Base-by-base conservation (phyloP, 371 early-diverging fungal species). In the Batrachochytrium dendrobatidis region DNA sequence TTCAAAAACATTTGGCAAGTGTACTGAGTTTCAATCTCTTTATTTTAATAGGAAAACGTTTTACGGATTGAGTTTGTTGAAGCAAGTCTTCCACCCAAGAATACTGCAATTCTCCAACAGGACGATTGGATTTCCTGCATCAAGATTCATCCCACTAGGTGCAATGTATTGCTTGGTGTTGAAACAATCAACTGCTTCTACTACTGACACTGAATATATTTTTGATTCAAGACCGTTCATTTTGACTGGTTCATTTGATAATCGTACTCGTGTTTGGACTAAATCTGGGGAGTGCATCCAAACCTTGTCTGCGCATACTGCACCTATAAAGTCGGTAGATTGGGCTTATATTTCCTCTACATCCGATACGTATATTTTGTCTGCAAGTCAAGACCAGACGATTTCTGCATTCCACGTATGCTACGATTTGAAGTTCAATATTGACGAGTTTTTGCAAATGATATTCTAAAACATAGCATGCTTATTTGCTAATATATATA, bases 121-220 rank as follows among this genome's bases (percentile, higher is more conserved):
- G 94, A 94, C 63, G 95, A 95, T 69, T 96, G 96, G 96, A 86
- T 96, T 60, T 83, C 88, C 58, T 80, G 86, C 33, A 86, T 94
- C 1, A 34, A 30, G n/a, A 59, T 56, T 18, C 54, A 57, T 26
- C n/a, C 24, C 22, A 22, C 8, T 15, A 15, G 8, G 56, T 49
- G 25, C 28, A 51, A 26, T 53, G 15, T 24, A 8, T 25, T 10
- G 12, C 26, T 25, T 18, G 34, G 8, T 53, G 33, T 53, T 15
- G 25, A 53, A 53, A n/a, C 15, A 30, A 12, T 53, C 54, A 17
- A 10, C 25, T 49, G 50, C 50, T 49, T 8, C 50, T 8, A 12
- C 50, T 28, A 24, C 7, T 49, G 24, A 8, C 20, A 49, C 50
- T 33, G 33, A 22, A 12, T 34, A 10, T 10, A 17, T 7, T 53